phyloP scores from a whole-genome alignment of 345 rosid species.

The Brassica rapa region DNA sequence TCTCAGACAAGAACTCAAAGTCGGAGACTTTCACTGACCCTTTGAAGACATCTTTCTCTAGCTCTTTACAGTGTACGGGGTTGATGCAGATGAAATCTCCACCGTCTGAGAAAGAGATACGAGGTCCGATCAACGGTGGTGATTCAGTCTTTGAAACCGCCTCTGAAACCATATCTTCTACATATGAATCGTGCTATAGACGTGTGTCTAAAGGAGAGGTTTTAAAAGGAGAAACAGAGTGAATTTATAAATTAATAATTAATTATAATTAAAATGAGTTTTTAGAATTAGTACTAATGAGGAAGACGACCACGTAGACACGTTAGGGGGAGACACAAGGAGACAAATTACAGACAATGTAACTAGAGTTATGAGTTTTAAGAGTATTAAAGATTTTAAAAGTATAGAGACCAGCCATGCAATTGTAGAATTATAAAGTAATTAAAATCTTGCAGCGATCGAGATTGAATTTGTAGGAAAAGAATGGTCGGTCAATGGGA shows the following conservation, averaged over 20 bases:
- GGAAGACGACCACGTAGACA: constrained; percentile 36
- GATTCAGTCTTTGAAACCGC: constrained; percentile 52
- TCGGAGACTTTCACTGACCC: constrained; percentile 54
- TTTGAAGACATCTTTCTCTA: not conserved
- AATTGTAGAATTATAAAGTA: not conserved
- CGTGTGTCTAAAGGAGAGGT: constrained; percentile 11
- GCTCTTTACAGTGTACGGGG: not conserved
- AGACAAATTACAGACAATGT: constrained; percentile 38
- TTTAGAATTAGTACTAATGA: constrained; percentile 19
- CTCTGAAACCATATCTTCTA: no score
- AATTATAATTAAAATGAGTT: not conserved
- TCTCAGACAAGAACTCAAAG: constrained; percentile 81
- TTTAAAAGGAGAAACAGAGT: constrained; percentile 7
- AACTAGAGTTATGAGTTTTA: constrained; percentile 21
- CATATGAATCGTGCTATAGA: constrained; percentile 37
- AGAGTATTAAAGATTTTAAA: not conserved
- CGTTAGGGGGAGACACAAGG: constrained; percentile 35
- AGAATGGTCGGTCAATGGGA: constrained; percentile 24
- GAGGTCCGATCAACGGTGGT: constrained; percentile 56
- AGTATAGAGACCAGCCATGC: constrained; percentile 24
- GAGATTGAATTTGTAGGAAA: constrained; percentile 6
- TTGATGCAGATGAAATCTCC: constrained; percentile 52
- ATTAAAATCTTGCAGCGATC: constrained; percentile 17
- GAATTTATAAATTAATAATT: not conserved
- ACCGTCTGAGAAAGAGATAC: constrained; percentile 77